These are phyloP conservation scores for Balansia obtecta DNA, from an alignment of 2,329 filamentous ascomycete species.

Conservation along the genomic window DNA sequence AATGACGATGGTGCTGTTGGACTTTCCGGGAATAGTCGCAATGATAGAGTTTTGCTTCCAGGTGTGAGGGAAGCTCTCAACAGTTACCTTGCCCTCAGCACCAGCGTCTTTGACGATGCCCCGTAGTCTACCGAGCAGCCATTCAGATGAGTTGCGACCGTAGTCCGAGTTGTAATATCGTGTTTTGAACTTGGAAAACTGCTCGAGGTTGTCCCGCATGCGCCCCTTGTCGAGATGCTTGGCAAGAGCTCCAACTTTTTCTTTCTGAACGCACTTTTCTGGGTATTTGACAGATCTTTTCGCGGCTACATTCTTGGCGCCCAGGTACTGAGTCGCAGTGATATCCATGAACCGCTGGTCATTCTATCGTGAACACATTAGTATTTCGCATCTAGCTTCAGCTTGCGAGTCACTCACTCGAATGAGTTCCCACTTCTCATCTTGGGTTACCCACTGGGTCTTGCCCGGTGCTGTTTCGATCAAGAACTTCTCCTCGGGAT, in stretches of 20 bases:
- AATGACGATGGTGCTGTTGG: constrained; percentile 74
- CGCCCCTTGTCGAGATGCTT: constrained; percentile 59
- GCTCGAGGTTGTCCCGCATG: constrained; percentile 68
- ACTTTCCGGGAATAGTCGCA: constrained; percentile 77
- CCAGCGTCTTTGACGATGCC: constrained; percentile 59
- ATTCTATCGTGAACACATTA: constrained; percentile 38
- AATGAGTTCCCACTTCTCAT: constrained; percentile 86
- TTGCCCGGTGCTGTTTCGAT: constrained; percentile 78
- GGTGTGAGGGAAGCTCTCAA: constrained; percentile 62
- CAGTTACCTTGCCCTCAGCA: constrained; percentile 55
- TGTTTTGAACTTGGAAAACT: constrained; percentile 67
- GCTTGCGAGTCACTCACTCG: constrained; percentile 54
- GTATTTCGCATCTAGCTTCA: no score
- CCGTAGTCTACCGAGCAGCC: constrained; percentile 68
- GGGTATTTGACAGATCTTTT: constrained; percentile 46
- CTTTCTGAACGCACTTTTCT: constrained; percentile 48
- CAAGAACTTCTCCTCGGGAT: constrained; percentile 41
- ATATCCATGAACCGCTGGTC: constrained; percentile 92
- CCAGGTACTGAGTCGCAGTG: constrained; percentile 55
- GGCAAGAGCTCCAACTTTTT: constrained; percentile 54
- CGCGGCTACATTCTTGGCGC: constrained; percentile 27
- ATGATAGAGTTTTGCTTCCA: constrained; percentile 92
- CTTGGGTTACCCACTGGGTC: constrained; percentile 79
- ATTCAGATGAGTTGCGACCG: constrained; percentile 75
- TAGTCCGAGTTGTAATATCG: constrained; percentile 70